phyloP scores from a whole-genome alignment of 2,329 filamentous ascomycete genomes.

The Botryotinia narcissicola region DNA sequence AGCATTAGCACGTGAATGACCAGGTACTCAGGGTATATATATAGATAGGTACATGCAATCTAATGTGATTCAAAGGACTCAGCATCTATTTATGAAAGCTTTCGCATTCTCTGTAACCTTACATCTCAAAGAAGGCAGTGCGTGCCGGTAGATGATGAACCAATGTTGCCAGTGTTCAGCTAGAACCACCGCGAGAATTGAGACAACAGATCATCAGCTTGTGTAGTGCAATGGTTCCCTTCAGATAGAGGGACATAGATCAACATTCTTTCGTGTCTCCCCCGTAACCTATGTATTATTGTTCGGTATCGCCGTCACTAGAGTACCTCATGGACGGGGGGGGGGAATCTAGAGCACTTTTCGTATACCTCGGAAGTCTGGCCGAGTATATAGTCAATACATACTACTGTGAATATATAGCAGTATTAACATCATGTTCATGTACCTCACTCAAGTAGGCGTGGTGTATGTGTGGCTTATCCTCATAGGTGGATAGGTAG shows the following conservation, averaged over 20 bases:
- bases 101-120: neutral
- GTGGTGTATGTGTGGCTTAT: constrained; percentile 7
- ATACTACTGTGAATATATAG: neutral
- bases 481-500: constrained; percentile 1
- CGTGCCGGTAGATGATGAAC: neutral
- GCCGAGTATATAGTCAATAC: neutral
- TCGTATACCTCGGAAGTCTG: neutral
- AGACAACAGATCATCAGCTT: neutral
- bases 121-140: neutral
- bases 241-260: neutral
- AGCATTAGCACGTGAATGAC: neutral
- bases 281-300: neutral
- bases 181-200: neutral
- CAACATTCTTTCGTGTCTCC: neutral
- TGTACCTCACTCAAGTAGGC: constrained; percentile 4
- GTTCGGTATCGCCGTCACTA: neutral
- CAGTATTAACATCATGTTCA: neutral
- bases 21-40: neutral
- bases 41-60: neutral
- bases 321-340: neutral
- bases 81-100: neutral
- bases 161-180: neutral
- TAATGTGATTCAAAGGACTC: neutral
- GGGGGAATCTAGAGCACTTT: neutral
- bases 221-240: neutral